These are phyloP conservation scores for Paramecium bursaria DNA, from an alignment of 73 alveolate genomes.

Conservation along the genomic window DNA sequence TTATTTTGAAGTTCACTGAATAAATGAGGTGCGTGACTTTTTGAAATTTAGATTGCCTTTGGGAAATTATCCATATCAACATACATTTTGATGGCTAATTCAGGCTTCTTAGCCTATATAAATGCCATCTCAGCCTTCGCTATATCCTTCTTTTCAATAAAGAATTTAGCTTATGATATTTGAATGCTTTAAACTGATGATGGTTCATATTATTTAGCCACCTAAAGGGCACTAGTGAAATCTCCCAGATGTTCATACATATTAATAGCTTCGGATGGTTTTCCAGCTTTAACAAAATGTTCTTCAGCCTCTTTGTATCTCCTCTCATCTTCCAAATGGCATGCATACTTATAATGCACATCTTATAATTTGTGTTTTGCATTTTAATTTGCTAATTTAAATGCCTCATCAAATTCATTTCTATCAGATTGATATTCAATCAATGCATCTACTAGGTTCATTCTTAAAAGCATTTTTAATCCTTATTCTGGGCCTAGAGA, in stretches of 20 bases:
- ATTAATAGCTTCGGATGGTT: constrained; percentile 99
- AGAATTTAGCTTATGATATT: constrained; percentile 93
- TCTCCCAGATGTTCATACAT: constrained; percentile 98
- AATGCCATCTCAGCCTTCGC: constrained; percentile 97
- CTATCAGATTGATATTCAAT: constrained; percentile 96
- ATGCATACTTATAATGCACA: constrained; percentile 97
- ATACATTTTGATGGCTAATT: constrained; percentile 94
- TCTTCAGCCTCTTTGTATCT: constrained; percentile 99
- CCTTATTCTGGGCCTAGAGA: constrained; percentile 96
- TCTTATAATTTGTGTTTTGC: constrained; percentile 97
- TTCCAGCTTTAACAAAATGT: constrained; percentile 98
- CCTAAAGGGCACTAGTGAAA: constrained; percentile 98
- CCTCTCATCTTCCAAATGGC: constrained; percentile 96
- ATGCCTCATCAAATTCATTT: constrained; percentile 96
- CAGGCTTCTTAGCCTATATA: constrained; percentile 96
- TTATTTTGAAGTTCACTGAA: constrained; percentile 88
- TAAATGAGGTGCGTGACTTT: constrained; percentile 97
- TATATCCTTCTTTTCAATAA: constrained; percentile 92
- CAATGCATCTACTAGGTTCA: constrained; percentile 98
- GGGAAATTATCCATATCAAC: constrained; percentile 85
- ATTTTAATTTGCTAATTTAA: constrained; percentile 93
- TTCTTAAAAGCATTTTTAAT: constrained; percentile 89
- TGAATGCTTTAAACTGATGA: constrained; percentile 87
- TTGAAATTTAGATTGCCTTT: constrained; percentile 97
- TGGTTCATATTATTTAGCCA: constrained; percentile 97